phyloP scores from a whole-genome alignment of 2,329 filamentous ascomycete genomes.

The Fonsecaea erecta region DNA sequence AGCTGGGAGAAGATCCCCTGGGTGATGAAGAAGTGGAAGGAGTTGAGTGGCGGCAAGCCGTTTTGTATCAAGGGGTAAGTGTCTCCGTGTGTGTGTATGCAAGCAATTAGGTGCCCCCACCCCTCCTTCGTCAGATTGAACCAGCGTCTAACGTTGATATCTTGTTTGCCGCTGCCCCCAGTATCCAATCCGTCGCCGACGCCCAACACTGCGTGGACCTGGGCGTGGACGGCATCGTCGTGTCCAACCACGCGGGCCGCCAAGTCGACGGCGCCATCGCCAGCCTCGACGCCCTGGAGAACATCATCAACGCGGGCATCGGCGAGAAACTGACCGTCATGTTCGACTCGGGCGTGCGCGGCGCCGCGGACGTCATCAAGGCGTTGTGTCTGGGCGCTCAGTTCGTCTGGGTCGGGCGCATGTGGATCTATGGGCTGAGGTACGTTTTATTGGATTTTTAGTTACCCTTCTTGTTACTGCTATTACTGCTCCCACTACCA shows the following conservation, averaged over 20 bases:
- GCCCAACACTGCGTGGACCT: slow-evolving; percentile 63
- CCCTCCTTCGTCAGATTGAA: not conserved
- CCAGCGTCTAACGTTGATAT: not conserved
- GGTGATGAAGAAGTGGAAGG: slow-evolving; percentile 63
- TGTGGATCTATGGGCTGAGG: slow-evolving; percentile 63
- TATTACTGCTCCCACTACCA: too few species aligned
- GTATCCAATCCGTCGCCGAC: slow-evolving; percentile 68
- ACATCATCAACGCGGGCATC: slow-evolving; percentile 58
- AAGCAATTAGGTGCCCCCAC: not conserved
- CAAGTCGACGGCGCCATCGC: slow-evolving; percentile 66
- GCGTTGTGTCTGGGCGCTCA: slow-evolving; percentile 65
- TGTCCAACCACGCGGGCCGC: slow-evolving; percentile 73
- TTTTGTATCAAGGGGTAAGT: slow-evolving; percentile 67
- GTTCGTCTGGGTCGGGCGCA: slow-evolving; percentile 65
- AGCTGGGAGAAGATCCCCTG: slow-evolving; percentile 71
- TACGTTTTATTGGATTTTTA: too few species aligned
- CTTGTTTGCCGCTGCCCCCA: not conserved
- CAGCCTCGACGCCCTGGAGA: slow-evolving; percentile 64
- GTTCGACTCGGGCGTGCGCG: slow-evolving; percentile 64
- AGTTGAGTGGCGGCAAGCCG: slow-evolving; percentile 59
- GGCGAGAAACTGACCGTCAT: slow-evolving; percentile 60
- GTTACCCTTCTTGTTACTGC: too few species aligned
- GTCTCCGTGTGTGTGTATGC: too few species aligned
- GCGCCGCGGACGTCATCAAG: slow-evolving; percentile 64
- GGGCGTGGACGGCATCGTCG: slow-evolving; percentile 69